Evolutionary conservation across 345 rosid genomes (phyloP), one percentile per base, ranked within the genome.

Genomic region (Euphorbia peplus): DNA sequence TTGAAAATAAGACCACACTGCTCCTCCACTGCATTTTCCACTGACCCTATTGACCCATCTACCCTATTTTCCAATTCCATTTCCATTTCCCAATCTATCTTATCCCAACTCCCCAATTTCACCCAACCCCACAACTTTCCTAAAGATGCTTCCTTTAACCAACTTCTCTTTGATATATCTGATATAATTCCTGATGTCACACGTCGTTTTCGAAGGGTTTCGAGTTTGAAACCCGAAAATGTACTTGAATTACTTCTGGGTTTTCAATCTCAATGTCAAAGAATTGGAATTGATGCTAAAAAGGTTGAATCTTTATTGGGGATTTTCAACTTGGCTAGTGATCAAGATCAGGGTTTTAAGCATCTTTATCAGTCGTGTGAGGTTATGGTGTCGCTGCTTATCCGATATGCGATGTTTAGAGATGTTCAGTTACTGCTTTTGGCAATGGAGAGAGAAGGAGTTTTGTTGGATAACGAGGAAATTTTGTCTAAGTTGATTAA

Each of bases 291-390:
- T 75, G 67, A 60, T 26, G 66, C 67, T 46, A 70, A 58, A 78
- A 90, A 90, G 82, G 80, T 88, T 14, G 87, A 64, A 73, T 63
- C 87, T 79, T 74, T 92, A 60, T 88, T 92, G 95, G 78, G 70
- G 63, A 2, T 88, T 76, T 90, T 90, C 77, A 83, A 70, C 68
- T 85, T 84, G 81, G 86, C 64, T 64, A 58, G 51, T 69, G 74
- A 67, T 59, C 83, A 82, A 35, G 24, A 64, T 64, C 70, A 69
- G 75, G 83, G 83, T 76, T 85, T 86, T 75, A 79, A 79, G 79
- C 92, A 87, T 82, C 76, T 84, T 26, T 81, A 81, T 46, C 70
- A 69, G 30, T 80, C 92, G 19, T 80, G 39, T 66, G 87, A 85
- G 74, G 73, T 82, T 65, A 84, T 92, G 96, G 86, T 85, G 0